Percentiles rank a stretch among this genome's conserved stretches.
phyloP scores from a whole-genome alignment of 164 flowering plant species.

The Chimonanthus salicifolius region DNA sequence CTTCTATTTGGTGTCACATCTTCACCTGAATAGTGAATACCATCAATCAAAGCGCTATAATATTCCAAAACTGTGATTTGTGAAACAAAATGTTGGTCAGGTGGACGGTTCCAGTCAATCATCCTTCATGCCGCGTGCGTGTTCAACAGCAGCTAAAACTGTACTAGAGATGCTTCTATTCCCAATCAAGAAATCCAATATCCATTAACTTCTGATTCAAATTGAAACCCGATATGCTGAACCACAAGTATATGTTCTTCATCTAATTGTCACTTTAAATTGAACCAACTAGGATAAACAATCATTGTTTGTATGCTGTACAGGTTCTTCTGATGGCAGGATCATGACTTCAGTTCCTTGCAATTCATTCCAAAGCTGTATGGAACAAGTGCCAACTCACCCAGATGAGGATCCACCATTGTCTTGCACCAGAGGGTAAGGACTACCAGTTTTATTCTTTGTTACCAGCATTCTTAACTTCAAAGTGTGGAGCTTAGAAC shows the following conservation, averaged over 20 bases:
- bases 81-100: too few relatives aligned
- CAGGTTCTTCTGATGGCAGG: constrained; percentile 15
- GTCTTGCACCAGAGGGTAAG: background rate
- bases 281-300: background rate
- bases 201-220: background rate
- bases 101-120: too few relatives aligned
- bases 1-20: too few relatives aligned
- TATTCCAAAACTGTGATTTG: too few relatives aligned
- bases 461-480: background rate
- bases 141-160: background rate
- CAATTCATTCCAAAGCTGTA: constrained; percentile 7
- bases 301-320: background rate
- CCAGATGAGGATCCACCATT: background rate
- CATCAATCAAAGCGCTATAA: too few relatives aligned
- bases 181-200: background rate
- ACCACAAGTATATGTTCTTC: too few relatives aligned
- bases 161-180: background rate
- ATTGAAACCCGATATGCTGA: background rate
- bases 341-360: constrained; percentile 13
- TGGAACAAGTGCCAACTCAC: background rate
- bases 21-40: too few relatives aligned
- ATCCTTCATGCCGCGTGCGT: background rate
- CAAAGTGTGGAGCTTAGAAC: too few relatives aligned
- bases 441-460: background rate
- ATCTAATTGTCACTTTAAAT: too few relatives aligned